Evolutionary conservation across 805 yeast species (phyloP).

Genomic region (Ogataea populi-albae): DNA sequence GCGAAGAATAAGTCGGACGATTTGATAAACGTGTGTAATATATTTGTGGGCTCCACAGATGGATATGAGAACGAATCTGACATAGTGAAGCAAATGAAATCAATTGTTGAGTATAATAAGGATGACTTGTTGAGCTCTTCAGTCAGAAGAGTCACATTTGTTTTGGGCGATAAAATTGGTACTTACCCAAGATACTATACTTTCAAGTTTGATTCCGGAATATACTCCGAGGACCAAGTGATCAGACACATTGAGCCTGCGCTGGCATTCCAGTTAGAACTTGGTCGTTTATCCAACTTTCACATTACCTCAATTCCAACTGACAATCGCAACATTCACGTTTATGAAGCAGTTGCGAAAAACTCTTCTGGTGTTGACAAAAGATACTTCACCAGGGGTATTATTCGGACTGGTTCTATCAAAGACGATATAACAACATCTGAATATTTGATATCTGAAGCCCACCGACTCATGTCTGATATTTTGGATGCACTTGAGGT

Average conservation of each 20-base stretch:
- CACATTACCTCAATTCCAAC: conserved; percentile 92
- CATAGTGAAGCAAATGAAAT: conserved; percentile 58
- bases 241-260: conserved; percentile 99
- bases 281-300: conserved; percentile 91
- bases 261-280: conserved; percentile 93
- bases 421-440: conserved; percentile 90
- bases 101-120: conserved; percentile 62
- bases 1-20: conserved; percentile 46
- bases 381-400: conserved; percentile 96
- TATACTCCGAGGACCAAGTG: conserved; percentile 81
- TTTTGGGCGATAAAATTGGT: conserved; percentile 80
- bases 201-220: conserved; percentile 66
- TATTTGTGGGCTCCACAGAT: conserved; percentile 70
- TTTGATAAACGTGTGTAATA: conserved; percentile 77
- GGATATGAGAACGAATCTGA: conserved; percentile 72
- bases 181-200: conserved; percentile 94
- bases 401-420: conserved; percentile 92
- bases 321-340: conserved; percentile 96
- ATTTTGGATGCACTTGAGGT: conserved; percentile 93
- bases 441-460: conserved; percentile 93
- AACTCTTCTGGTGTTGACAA: conserved; percentile 84
- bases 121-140: conserved; percentile 68
- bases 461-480: conserved; percentile 93
- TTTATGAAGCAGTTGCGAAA: conserved; percentile 94
- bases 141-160: conserved; percentile 91